Evolutionary conservation across 257 asterid species (phyloP).

Genomic region (Forsythia viridissima): DNA sequence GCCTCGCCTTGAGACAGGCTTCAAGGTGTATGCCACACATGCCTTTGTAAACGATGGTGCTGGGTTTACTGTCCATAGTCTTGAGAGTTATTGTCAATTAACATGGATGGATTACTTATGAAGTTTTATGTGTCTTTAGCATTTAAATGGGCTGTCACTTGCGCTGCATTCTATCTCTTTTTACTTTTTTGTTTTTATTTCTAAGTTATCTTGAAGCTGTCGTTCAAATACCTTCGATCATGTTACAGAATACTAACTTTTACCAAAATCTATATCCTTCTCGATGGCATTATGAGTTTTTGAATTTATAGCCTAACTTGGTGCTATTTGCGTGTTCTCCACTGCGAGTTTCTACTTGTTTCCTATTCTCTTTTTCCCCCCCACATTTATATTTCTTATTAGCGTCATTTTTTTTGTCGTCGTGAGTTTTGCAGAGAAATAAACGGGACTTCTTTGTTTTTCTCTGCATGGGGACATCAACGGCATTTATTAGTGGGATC

Average conservation of each 20-base stretch:
- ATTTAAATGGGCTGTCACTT: too few species aligned
- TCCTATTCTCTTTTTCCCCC: not conserved
- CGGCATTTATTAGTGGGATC: constrained; percentile 57
- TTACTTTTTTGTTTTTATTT: too few species aligned
- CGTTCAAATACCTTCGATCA: too few species aligned
- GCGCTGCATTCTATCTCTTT: too few species aligned
- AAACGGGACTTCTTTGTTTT: constrained; percentile 83
- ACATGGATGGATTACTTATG: too few species aligned
- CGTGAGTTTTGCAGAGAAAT: constrained; percentile 68
- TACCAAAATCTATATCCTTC: constrained; percentile 7
- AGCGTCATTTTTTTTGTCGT: constrained; percentile 8
- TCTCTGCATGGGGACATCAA: constrained; percentile 67
- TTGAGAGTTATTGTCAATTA: too few species aligned
- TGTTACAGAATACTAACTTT: not conserved
- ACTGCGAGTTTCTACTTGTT: constrained; percentile 5
- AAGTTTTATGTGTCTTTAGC: too few species aligned
- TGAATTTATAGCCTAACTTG: not conserved
- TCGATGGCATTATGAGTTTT: constrained; percentile 7
- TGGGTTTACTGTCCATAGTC: too few species aligned
- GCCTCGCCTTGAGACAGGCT: too few species aligned
- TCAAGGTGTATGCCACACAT: too few species aligned
- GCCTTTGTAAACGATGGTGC: too few species aligned
- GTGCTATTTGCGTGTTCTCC: constrained; percentile 7
- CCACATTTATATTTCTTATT: constrained; percentile 2
- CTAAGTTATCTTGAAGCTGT: too few species aligned